Evolutionary conservation across 768 basidiomycete species (phyloP), one percentile per base, ranked within the genome.

Genomic region (Vararia minispora): DNA sequence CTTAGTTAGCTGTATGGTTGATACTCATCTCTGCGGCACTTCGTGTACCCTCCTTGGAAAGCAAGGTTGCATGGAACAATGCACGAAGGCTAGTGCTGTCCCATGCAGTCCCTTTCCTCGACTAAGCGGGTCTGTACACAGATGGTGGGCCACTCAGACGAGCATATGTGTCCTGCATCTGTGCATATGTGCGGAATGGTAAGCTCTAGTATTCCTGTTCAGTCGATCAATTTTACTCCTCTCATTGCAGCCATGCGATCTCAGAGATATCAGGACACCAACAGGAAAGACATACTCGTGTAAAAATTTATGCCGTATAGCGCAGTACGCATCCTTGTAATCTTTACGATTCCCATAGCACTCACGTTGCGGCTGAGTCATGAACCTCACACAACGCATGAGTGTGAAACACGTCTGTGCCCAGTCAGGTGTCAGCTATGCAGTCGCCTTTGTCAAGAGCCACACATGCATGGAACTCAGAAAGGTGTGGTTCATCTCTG

Each of bases 171-270:
- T 45, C 64, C 73, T 0, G 71, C 74, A 3, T 52, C 57, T 16
- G 47, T 64, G 0, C 78, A 79, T 42, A 65, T 64, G 27, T 79
- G 78, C 37, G 76, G 74, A 17, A 54, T 66, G 63, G 77, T 68
- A 41, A 41, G 54, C 20, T 22, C 28, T 29, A 33, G 8, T 34
- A 29, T 20, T 43, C 35, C n/a, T n/a, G n/a, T n/a, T n/a, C n/a
- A n/a, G n/a, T n/a, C n/a, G n/a, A n/a, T n/a, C n/a, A n/a, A n/a
- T n/a, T n/a, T n/a, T n/a, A n/a, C n/a, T n/a, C n/a, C n/a, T n/a
- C n/a, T n/a, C n/a, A n/a, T n/a, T n/a, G n/a, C 33, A 48, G 47
- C 47, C 47, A 2, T 48, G 47, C 17, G 45, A 17, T 18, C 45
- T 48, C 7, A 14, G 22, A 28, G 36, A 27, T 6, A 43, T 46